These are phyloP conservation scores for Poa pratensis DNA, from an alignment of 176 grass and related monocot genomes.

Conservation along the genomic window DNA sequence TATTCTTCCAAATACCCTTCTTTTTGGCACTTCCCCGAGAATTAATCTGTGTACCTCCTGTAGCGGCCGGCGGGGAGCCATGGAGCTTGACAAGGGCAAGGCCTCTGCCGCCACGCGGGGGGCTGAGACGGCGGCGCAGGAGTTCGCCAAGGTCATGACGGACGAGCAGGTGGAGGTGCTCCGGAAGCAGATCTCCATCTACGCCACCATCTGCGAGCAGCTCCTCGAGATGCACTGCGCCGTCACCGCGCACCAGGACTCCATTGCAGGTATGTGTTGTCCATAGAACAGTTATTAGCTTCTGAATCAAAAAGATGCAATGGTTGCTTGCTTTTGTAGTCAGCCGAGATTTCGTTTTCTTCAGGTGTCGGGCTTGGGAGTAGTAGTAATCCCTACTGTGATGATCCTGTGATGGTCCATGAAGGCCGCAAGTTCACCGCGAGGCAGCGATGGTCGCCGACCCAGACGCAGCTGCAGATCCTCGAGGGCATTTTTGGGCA, in stretches of 20 bases:
- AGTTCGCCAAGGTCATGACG: slow-evolving; percentile 82
- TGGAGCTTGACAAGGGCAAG: slow-evolving; percentile 44
- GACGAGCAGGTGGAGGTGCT: slow-evolving; percentile 97
- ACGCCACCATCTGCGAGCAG: slow-evolving; percentile 93
- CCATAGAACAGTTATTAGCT: no score
- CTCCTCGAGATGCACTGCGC: slow-evolving; percentile 86
- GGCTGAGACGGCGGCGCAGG: slow-evolving; percentile 25
- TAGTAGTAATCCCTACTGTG: slow-evolving; percentile 56
- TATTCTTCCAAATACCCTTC: slow-evolving; percentile 1
- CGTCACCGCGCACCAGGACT: slow-evolving; percentile 69
- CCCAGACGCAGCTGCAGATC: slow-evolving; percentile 84
- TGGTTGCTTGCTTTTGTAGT: background rate
- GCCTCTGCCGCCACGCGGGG: background rate
- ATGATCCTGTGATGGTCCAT: slow-evolving; percentile 61
- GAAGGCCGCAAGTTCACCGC: slow-evolving; percentile 75
- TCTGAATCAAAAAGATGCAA: no score
- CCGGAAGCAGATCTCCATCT: slow-evolving; percentile 95
- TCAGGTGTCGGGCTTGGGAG: slow-evolving; percentile 66
- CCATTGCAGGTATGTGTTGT: slow-evolving; percentile 52
- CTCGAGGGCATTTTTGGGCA: slow-evolving; percentile 86
- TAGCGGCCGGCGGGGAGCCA: background rate
- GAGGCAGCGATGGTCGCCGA: slow-evolving; percentile 94
- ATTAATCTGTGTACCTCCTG: background rate
- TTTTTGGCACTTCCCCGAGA: background rate
- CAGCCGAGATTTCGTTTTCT: slow-evolving; percentile 28